phyloP scores from a whole-genome alignment of 345 rosid species.

The Populus ilicifolia region DNA sequence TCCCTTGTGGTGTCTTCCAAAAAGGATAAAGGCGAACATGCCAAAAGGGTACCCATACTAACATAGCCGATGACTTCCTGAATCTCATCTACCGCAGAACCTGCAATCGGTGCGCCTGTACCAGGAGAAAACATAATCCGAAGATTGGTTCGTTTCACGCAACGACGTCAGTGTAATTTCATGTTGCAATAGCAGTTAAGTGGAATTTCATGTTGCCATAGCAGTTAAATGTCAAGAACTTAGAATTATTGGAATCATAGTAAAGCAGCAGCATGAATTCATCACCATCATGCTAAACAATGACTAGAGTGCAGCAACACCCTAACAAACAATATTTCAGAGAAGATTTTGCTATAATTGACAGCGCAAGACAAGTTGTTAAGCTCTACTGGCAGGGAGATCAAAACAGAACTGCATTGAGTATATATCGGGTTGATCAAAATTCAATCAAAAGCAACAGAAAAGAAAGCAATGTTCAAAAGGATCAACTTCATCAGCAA shows the following conservation, averaged over 20 bases:
- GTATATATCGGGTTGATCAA: background rate
- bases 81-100: slow-evolving; percentile 79
- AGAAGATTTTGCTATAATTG: background rate
- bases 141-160: background rate
- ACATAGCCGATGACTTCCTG: slow-evolving; percentile 73
- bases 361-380: background rate
- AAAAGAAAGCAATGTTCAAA: background rate
- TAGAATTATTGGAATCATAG: background rate
- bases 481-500: too few relatives aligned
- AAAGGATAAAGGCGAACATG: slow-evolving; percentile 68
- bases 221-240: background rate
- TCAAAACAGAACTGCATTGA: background rate
- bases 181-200: background rate
- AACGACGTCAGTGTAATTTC: background rate
- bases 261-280: background rate
- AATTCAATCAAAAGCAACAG: background rate
- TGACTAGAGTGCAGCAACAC: background rate
- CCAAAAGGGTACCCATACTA: slow-evolving; percentile 94
- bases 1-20: slow-evolving; percentile 81
- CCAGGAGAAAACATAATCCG: background rate
- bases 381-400: background rate
- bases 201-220: background rate
- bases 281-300: background rate
- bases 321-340: background rate
- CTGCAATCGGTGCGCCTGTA: slow-evolving; percentile 92